A percentile compares a stretch with the other conserved stretches of the same genome.
These are phyloP conservation scores for Prunus davidiana DNA, from an alignment of 306 rosid species.

Conservation along the genomic window DNA sequence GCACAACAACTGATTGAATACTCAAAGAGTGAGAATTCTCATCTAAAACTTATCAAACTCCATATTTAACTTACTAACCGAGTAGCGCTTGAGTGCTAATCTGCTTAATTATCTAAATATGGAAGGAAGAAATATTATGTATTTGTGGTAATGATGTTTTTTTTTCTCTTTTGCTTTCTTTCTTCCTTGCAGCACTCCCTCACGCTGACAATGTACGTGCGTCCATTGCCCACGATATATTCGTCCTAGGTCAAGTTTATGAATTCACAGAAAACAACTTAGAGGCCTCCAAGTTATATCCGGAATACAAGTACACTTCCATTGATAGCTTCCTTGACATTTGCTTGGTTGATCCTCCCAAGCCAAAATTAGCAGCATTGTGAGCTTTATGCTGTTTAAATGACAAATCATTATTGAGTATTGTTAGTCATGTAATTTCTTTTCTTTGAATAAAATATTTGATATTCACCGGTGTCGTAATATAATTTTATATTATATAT, in stretches of 20 bases:
- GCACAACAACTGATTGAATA: conserved; percentile 23
- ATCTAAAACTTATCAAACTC: no score
- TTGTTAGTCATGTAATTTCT: no score
- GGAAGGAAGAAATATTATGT: no score
- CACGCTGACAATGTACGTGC: conserved; percentile 26
- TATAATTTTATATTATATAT: no score
- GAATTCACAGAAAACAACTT: conserved; percentile 23
- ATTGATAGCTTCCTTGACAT: conserved; percentile 32
- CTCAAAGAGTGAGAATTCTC: conserved; percentile 23
- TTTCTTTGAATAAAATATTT: no score
- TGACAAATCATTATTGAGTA: no score
- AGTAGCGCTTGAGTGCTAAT: no score
- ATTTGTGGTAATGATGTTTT: no score
- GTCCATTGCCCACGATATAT: conserved; percentile 32
- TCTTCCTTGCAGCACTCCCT: conserved; percentile 13
- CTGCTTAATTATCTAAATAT: no score
- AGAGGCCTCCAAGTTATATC: conserved; percentile 40
- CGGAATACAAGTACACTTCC: conserved; percentile 33
- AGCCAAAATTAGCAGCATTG: conserved; percentile 23
- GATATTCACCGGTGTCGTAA: no score
- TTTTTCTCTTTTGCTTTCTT: no score
- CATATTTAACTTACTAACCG: no score
- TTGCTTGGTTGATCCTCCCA: conserved; percentile 31
- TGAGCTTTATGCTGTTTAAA: not conserved
- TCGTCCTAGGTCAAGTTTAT: conserved; percentile 32